These are phyloP conservation scores for Seiridium unicorne DNA, from an alignment of 2,329 filamentous ascomycete species.

Conservation along the genomic window DNA sequence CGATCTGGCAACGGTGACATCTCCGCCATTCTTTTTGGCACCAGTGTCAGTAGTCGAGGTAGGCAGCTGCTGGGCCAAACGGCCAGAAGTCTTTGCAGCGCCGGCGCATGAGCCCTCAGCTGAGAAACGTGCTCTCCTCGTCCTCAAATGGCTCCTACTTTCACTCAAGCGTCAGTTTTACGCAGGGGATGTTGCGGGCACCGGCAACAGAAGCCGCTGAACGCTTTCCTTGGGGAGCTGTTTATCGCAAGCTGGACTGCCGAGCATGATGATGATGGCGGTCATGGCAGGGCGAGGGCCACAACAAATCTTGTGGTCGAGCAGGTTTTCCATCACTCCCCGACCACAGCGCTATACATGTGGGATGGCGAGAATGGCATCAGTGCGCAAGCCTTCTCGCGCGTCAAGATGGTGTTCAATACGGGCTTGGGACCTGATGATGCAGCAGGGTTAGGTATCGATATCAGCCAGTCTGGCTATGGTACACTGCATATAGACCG, in stretches of 20 bases:
- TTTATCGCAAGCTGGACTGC: not conserved
- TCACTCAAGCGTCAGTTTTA: not conserved
- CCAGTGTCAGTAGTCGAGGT: not conserved
- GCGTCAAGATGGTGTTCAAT: constrained; percentile 4
- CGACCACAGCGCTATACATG: constrained; percentile 23
- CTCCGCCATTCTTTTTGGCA: not conserved
- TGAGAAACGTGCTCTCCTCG: constrained; percentile 1
- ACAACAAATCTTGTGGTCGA: constrained; percentile 21
- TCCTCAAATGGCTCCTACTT: not conserved
- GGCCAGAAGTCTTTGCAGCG: not conserved
- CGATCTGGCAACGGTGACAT: not conserved
- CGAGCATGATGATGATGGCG: not conserved
- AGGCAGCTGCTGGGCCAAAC: not conserved
- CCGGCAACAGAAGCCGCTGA: not conserved
- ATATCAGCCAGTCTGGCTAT: constrained; percentile 5
- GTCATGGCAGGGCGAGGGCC: not conserved
- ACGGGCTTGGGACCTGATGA: not conserved
- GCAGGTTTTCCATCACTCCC: constrained; percentile 28
- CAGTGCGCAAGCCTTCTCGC: constrained; percentile 2
- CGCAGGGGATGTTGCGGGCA: not conserved
- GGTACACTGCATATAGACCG: constrained; percentile 7
- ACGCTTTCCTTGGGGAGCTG: not conserved
- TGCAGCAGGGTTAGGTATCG: not conserved
- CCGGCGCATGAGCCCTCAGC: not conserved
- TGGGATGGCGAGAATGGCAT: constrained; percentile 20